A percentile compares a stretch with the other conserved stretches of the same genome.
phyloP scores from a whole-genome alignment of 768 basidiomycete genomes.

The Podaxis mareebaensis region DNA sequence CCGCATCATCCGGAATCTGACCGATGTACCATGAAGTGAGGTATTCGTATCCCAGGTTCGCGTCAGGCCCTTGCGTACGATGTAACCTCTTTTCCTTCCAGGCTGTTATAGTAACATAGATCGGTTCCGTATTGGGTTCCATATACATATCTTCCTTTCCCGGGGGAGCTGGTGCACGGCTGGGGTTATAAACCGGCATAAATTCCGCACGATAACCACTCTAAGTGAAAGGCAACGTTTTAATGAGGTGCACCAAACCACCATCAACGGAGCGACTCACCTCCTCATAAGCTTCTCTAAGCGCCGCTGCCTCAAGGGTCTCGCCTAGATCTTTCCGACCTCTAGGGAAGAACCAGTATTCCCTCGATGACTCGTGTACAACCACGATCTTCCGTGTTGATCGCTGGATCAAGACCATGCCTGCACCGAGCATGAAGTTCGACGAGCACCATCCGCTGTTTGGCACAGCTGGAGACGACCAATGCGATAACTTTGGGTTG shows the following conservation, averaged over 20 bases:
- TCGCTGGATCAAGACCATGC: conserved; percentile 66
- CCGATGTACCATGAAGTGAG: conserved; percentile 58
- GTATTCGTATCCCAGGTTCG: conserved; percentile 47
- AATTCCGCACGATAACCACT: conserved; percentile 50
- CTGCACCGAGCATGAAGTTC: conserved; percentile 61
- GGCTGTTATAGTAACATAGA: conserved; percentile 36
- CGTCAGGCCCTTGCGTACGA: conserved; percentile 9
- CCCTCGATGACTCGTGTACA: conserved; percentile 37
- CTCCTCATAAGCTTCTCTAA: conserved; percentile 72
- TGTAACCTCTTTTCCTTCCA: conserved; percentile 26
- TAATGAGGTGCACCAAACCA: background rate
- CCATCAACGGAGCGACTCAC: conserved; percentile 30
- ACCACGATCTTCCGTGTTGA: conserved; percentile 54
- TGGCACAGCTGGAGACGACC: conserved; percentile 43
- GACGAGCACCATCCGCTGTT: conserved; percentile 46
- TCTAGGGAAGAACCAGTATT: conserved; percentile 60
- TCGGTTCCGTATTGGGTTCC: conserved; percentile 40
- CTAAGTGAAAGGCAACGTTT: conserved; percentile 26
- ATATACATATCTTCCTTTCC: conserved; percentile 10
- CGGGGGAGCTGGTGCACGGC: conserved; percentile 43
- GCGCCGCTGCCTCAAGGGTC: conserved; percentile 54
- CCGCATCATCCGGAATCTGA: conserved; percentile 51
- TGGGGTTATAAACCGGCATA: conserved; percentile 44
- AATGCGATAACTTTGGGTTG: conserved; percentile 30
- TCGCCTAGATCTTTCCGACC: conserved; percentile 71